Percentiles rank a stretch among this genome's conserved stretches.
These are phyloP conservation scores for Ehretia macrophylla DNA, from an alignment of 257 asterid species.

Conservation along the genomic window DNA sequence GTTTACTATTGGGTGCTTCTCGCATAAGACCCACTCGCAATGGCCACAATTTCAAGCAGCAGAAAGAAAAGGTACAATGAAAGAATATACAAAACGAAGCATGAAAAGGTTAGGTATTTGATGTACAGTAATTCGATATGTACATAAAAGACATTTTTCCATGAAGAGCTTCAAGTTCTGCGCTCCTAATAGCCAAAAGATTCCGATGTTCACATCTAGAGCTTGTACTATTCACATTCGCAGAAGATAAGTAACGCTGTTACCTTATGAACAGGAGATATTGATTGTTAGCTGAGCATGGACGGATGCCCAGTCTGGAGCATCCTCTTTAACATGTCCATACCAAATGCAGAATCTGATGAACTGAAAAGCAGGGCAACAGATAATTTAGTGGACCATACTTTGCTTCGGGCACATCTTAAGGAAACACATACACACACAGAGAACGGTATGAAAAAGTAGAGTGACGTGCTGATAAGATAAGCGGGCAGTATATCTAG, in stretches of 20 bases:
- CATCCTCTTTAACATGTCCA: constrained; percentile 95
- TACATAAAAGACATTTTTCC: constrained; percentile 19
- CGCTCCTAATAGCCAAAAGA: constrained; percentile 13
- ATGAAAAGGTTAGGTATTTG: neutral
- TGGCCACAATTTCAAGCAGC: too few species aligned
- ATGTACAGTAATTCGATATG: constrained; percentile 5
- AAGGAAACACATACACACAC: constrained; percentile 5
- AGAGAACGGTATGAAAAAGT: too few species aligned
- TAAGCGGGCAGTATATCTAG: too few species aligned
- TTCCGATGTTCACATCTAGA: constrained; percentile 17
- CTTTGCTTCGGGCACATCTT: constrained; percentile 29
- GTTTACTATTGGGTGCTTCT: too few species aligned
- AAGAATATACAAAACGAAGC: neutral
- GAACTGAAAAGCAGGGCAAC: constrained; percentile 75
- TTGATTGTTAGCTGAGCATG: constrained; percentile 70
- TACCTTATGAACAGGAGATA: constrained; percentile 22
- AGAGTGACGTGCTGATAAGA: too few species aligned
- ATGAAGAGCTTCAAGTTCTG: constrained; percentile 11
- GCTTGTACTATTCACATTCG: constrained; percentile 31
- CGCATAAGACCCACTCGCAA: too few species aligned
- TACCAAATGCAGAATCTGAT: constrained; percentile 96
- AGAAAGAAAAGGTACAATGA: neutral
- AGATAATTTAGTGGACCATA: constrained; percentile 50
- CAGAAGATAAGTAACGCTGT: constrained; percentile 10
- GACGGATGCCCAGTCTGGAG: constrained; percentile 93